A percentile compares a stretch with the other conserved stretches of the same genome.
These are phyloP conservation scores for Limonomyces culmigenus DNA, from an alignment of 1,284 basidiomycete genomes.

Conservation along the genomic window DNA sequence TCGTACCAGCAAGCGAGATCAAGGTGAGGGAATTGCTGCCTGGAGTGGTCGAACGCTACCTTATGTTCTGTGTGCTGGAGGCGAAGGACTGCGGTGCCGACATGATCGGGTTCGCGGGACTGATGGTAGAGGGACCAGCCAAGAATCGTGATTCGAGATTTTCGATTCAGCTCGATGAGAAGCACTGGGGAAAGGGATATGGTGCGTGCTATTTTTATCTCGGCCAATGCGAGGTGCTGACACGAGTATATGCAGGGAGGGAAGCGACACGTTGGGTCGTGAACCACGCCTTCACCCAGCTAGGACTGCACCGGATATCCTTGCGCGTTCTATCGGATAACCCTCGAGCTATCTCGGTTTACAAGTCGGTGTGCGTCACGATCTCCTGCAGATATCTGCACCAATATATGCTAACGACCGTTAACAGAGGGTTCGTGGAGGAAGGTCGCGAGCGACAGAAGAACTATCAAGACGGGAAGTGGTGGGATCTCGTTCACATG, in stretches of 20 bases:
- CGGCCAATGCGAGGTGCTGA: no score
- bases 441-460: slow-evolving; percentile 11
- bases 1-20: not conserved
- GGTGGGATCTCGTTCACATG: slow-evolving; percentile 12
- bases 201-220: no score
- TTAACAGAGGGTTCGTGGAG: slow-evolving; percentile 6
- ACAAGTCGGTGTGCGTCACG: slow-evolving; percentile 6
- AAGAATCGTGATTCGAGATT: slow-evolving; percentile 4
- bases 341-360: slow-evolving; percentile 4
- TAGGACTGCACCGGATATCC: slow-evolving; percentile 4
- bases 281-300: slow-evolving; percentile 3
- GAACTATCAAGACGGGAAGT: slow-evolving; percentile 13
- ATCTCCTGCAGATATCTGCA: not conserved
- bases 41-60: not conserved
- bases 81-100: not conserved
- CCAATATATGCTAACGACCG: not conserved
- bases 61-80: not conserved
- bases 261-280: slow-evolving; percentile 7
- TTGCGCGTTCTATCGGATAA: slow-evolving; percentile 5
- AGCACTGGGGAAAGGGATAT: slow-evolving; percentile 6
- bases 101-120: not conserved
- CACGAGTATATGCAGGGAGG: no score
- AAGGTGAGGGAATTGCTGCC: not conserved
- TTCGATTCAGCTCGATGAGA: slow-evolving; percentile 4
- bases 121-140: not conserved